Base-by-base conservation (phyloP, 2,329 filamentous ascomycete genomes). In the Aspergillus persii region DNA sequence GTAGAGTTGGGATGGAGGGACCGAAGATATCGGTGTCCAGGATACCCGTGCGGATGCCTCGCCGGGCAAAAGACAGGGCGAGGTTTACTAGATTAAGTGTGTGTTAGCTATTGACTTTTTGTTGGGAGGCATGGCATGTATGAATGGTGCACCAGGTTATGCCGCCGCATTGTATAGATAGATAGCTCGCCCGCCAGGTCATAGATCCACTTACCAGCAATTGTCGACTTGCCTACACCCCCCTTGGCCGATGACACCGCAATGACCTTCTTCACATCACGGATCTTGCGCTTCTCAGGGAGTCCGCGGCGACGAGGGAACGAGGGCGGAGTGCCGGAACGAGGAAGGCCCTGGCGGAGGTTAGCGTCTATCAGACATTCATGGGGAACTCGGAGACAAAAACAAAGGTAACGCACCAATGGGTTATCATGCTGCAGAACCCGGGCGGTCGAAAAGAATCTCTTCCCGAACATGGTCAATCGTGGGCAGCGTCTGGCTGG, bases 231-330 rank as follows among this genome's bases (percentile, higher is more conserved):
- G 1, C 95, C 95, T 0, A 99, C 95, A n/a, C 95, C 95, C 2
- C 95, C 95, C 73, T 99, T 99, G 12, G 95, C 95, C 1, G 93
- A 98, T 3, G 92, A 96, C 12, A 99, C 91, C n/a, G 93, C 92
- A 60, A 99, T 86, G n/a, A 97, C 87, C 73, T 96, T 96, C 65
- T 87, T 85, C 27, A 99, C 94, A 73, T 93, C 87, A 29, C 85
- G 84, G 66, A 99, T 96, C 67, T 86, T 87, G 64, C 91, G 86
- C 69, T 89, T 88, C 67, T 92, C 85, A 0, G 95, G 94, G 9
- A 96, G 83, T 27, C 91, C 91, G 55, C 91, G 86, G 77, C 91
- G 90, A 44, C 89, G 87, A 33, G 88, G 89, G 60, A 93, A 84
- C 57, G 83, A 80, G 9, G 86, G 86, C 53, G 86, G 84, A 51